Evolutionary conservation across 2,329 filamentous ascomycete genomes (phyloP).

Genomic region (Penicillium sclerotigenum): DNA sequence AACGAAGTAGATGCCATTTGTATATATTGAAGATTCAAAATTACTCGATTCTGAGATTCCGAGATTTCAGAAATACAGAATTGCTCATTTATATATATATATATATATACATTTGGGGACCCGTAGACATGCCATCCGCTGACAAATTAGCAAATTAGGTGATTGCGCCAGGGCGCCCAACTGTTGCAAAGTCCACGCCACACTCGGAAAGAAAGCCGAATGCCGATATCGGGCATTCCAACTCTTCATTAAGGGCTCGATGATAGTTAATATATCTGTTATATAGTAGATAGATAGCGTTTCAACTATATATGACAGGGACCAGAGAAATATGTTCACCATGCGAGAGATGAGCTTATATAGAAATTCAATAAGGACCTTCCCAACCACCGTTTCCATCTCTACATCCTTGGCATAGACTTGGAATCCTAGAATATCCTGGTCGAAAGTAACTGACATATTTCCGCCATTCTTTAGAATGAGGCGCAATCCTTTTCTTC

Average conservation of each 20-base stretch:
- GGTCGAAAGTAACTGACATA: background rate
- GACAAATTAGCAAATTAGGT: too few species aligned
- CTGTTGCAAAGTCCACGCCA: too few species aligned
- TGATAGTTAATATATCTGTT: too few species aligned
- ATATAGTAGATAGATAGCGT: too few species aligned
- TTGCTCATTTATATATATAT: background rate
- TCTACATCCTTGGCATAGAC: background rate
- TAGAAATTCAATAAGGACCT: background rate
- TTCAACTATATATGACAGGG: too few species aligned
- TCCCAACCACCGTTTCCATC: background rate
- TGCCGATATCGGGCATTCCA: background rate
- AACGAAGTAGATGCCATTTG: constrained; percentile 12
- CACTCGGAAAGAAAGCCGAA: background rate
- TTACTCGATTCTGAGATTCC: background rate
- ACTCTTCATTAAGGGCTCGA: background rate
- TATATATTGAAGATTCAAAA: background rate
- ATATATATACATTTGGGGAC: background rate
- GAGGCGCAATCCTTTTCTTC: background rate
- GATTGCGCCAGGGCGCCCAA: too few species aligned
- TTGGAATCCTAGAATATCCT: background rate
- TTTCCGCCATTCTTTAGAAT: constrained; percentile 1
- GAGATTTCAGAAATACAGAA: background rate
- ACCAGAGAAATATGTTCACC: too few species aligned
- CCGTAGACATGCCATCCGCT: background rate
- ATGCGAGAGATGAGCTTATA: background rate